Evolutionary conservation across 371 early-diverging fungal genomes (phyloP).

Genomic region (Batkoa obscura): DNA sequence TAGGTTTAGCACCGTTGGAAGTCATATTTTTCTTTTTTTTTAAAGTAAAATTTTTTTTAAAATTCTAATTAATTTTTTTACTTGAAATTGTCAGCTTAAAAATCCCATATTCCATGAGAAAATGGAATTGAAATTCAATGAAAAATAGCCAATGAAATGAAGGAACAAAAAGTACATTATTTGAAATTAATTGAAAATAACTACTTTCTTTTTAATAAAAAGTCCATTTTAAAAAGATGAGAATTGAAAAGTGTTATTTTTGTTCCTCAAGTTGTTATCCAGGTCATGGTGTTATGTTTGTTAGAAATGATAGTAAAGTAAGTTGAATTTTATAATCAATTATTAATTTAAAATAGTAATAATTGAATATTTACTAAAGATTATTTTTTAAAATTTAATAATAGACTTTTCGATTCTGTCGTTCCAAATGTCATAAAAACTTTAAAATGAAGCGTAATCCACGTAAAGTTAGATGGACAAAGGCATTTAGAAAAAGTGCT

Average conservation of each 20-base stretch:
- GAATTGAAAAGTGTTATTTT: constrained; percentile 99
- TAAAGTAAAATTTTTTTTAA: too few species aligned
- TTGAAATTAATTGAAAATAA: too few species aligned
- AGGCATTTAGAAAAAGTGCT: constrained; percentile 91
- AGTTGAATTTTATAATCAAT: background rate
- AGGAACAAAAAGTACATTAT: too few species aligned
- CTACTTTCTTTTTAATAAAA: too few species aligned
- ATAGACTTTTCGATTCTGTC: constrained; percentile 89
- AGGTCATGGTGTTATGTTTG: constrained; percentile 98
- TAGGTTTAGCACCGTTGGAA: background rate
- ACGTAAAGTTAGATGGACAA: constrained; percentile 98
- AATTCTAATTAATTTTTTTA: too few species aligned
- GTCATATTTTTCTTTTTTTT: too few species aligned
- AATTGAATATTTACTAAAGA: background rate
- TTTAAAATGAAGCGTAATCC: constrained; percentile 99
- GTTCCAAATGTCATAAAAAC: constrained; percentile 98
- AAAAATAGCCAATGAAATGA: too few species aligned
- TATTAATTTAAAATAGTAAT: background rate
- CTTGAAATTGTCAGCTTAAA: too few species aligned
- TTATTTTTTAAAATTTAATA: background rate
- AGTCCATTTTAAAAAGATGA: constrained; percentile 33
- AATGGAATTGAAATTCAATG: too few species aligned
- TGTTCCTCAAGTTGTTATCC: constrained; percentile 97
- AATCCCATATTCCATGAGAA: too few species aligned
- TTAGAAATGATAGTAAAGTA: constrained; percentile 93